Percentiles rank a stretch among this genome's conserved stretches.
phyloP scores from a whole-genome alignment of 768 basidiomycete species.

The Trametes punicea region DNA sequence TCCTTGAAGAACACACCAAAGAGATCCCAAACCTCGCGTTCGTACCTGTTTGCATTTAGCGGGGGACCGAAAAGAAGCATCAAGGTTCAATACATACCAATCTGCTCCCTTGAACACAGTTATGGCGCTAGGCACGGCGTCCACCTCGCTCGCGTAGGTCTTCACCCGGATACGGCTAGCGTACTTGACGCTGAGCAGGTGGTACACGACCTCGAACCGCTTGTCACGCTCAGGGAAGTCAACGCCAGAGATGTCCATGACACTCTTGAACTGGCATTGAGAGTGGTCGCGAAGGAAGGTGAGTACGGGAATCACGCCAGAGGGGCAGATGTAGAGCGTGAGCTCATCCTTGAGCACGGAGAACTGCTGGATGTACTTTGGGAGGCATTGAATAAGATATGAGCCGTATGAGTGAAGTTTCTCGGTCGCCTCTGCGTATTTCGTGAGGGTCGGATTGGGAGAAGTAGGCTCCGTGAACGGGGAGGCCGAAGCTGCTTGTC shows the following conservation, averaged over 20 bases:
- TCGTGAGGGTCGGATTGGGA: constrained; percentile 74
- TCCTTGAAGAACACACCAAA: constrained; percentile 95
- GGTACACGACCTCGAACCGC: constrained; percentile 96
- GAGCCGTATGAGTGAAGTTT: constrained; percentile 89
- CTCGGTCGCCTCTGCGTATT: constrained; percentile 70
- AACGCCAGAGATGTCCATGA: constrained; percentile 93
- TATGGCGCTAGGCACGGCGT: constrained; percentile 81
- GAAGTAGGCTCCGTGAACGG: constrained; percentile 91
- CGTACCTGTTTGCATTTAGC: constrained; percentile 59
- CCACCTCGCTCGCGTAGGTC: constrained; percentile 92
- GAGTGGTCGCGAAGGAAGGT: constrained; percentile 94
- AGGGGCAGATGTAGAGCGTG: constrained; percentile 81
- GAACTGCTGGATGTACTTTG: constrained; percentile 98
- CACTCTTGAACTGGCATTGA: constrained; percentile 89
- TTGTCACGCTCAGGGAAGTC: constrained; percentile 93
- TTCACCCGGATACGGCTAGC: constrained; percentile 91
- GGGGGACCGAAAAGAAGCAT: constrained; percentile 1
- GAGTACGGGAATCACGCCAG: constrained; percentile 78
- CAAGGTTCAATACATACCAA: constrained; percentile 55
- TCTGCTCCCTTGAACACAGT: constrained; percentile 88
- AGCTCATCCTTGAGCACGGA: constrained; percentile 96
- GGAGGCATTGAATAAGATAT: constrained; percentile 88
- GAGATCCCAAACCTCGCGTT: constrained; percentile 97
- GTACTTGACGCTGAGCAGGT: constrained; percentile 77
- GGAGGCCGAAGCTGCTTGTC: constrained; percentile 52